A percentile compares a stretch with the other conserved stretches of the same genome.
These are phyloP conservation scores for Glarea lozoyensis DNA, from an alignment of 495 filamentous ascomycete genomes.

Conservation along the genomic window DNA sequence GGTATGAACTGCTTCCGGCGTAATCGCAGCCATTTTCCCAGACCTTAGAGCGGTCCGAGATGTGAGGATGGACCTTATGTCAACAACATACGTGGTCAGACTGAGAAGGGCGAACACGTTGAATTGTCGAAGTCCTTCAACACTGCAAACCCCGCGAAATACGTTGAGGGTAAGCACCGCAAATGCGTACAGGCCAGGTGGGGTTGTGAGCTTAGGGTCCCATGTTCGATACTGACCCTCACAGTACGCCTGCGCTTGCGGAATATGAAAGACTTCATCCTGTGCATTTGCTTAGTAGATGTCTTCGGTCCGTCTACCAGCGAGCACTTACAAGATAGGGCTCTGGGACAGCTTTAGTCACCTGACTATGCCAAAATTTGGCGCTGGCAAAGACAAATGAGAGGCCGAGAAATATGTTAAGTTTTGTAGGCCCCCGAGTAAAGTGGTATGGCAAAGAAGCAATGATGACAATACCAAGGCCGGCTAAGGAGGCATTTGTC, in stretches of 20 bases:
- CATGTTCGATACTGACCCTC: conserved; percentile 61
- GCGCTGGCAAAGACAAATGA: conserved; percentile 3
- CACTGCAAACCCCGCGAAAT: conserved; percentile 29
- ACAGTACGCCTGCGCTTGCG: conserved; percentile 86
- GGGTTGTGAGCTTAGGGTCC: conserved; percentile 97
- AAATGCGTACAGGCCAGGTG: conserved; percentile 72
- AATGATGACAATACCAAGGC: background rate
- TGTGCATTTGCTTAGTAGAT: conserved; percentile 25
- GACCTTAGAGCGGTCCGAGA: conserved; percentile 10
- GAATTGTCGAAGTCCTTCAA: conserved; percentile 37
- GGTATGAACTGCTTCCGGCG: conserved; percentile 37
- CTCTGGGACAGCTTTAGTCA: conserved; percentile 51
- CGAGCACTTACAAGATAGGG: conserved; percentile 64
- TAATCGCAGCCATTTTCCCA: conserved; percentile 7
- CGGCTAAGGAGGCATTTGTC: background rate
- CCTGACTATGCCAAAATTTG: conserved; percentile 28
- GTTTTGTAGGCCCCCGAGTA: background rate
- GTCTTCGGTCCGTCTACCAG: background rate
- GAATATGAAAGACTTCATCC: conserved; percentile 95
- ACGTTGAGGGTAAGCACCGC: conserved; percentile 34
- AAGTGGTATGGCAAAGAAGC: background rate
- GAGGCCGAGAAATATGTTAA: background rate
- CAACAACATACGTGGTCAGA: conserved; percentile 24
- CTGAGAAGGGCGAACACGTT: conserved; percentile 39
- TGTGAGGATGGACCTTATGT: conserved; percentile 15